Percentiles rank a stretch among this genome's conserved stretches.
These are phyloP conservation scores for Sanghuangporus sanghuang DNA, from an alignment of 1,284 basidiomycete genomes.

Conservation along the genomic window DNA sequence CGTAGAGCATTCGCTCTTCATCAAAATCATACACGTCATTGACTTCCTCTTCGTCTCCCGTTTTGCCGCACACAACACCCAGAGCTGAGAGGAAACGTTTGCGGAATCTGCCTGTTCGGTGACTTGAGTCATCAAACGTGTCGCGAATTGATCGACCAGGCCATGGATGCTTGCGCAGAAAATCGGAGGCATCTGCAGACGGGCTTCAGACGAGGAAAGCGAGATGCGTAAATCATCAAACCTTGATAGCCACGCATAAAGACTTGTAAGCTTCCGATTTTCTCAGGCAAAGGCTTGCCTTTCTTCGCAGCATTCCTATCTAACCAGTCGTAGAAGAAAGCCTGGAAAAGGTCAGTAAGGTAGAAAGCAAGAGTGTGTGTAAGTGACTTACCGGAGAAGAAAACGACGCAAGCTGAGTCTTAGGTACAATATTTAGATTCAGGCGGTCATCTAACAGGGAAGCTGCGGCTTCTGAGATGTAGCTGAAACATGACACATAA, in stretches of 20 bases:
- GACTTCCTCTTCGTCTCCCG: conserved; percentile 64
- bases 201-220: neutral
- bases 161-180: conserved; percentile 82
- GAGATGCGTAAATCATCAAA: conserved; percentile 5
- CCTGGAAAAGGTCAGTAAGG: conserved; percentile 34
- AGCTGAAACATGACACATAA: conserved; percentile 31
- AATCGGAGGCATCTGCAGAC: conserved; percentile 74
- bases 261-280: conserved; percentile 87
- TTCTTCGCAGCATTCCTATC: conserved; percentile 76
- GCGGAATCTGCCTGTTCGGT: conserved; percentile 56
- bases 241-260: conserved; percentile 84
- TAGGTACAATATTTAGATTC: conserved; percentile 76
- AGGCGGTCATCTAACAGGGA: conserved; percentile 79
- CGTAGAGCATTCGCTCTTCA: conserved; percentile 64
- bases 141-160: conserved; percentile 80
- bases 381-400: conserved; percentile 60
- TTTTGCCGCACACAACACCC: conserved; percentile 74
- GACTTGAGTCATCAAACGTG: conserved; percentile 77
- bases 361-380: neutral
- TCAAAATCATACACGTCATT: conserved; percentile 52
- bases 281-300: conserved; percentile 74
- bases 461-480: conserved; percentile 78
- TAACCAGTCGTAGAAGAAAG: conserved; percentile 88
- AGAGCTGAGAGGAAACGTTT: conserved; percentile 64
- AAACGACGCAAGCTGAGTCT: conserved; percentile 78